These are phyloP conservation scores for Penicillium griseofulvum DNA, from an alignment of 2,329 filamentous ascomycete genomes.

Conservation along the genomic window DNA sequence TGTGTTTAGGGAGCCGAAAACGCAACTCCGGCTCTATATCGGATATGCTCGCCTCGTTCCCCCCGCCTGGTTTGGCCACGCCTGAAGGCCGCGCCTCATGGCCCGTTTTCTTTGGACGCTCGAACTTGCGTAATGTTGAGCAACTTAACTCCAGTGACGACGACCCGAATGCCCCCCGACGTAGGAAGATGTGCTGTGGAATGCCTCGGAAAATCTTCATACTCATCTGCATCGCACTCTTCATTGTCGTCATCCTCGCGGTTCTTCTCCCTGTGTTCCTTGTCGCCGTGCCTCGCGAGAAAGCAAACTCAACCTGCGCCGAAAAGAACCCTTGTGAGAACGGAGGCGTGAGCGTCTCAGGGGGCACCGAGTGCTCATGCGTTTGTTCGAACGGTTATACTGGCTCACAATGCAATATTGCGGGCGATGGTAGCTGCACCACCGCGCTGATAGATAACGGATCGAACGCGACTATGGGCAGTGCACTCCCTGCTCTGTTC, in stretches of 20 bases:
- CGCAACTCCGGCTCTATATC: slow-evolving; percentile 56
- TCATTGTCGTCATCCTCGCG: slow-evolving; percentile 75
- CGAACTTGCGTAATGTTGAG: slow-evolving; percentile 34
- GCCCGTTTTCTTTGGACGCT: slow-evolving; percentile 40
- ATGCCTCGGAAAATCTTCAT: slow-evolving; percentile 78
- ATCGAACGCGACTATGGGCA: slow-evolving; percentile 74
- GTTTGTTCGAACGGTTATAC: slow-evolving; percentile 88
- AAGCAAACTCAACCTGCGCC: slow-evolving; percentile 53
- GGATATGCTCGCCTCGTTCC: slow-evolving; percentile 65
- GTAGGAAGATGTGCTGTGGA: slow-evolving; percentile 68
- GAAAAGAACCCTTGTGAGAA: slow-evolving; percentile 68
- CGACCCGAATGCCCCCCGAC: slow-evolving; percentile 34
- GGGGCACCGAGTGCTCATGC: slow-evolving; percentile 70
- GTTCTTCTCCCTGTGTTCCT: slow-evolving; percentile 72
- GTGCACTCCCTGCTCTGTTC: slow-evolving; percentile 73
- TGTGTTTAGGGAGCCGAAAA: slow-evolving; percentile 18
- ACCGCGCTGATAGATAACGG: slow-evolving; percentile 48
- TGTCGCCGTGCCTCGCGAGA: slow-evolving; percentile 56
- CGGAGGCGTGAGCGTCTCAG: slow-evolving; percentile 72
- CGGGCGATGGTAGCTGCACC: slow-evolving; percentile 55
- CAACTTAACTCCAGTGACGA: slow-evolving; percentile 22
- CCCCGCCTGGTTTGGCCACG: slow-evolving; percentile 55
- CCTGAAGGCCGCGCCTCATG: slow-evolving; percentile 41
- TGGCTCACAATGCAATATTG: slow-evolving; percentile 55
- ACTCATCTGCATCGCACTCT: slow-evolving; percentile 60